Evolutionary conservation across 139 green algal genomes (phyloP), one percentile per base, ranked within the genome.

Genomic region (Chlamydomonas applanata): DNA sequence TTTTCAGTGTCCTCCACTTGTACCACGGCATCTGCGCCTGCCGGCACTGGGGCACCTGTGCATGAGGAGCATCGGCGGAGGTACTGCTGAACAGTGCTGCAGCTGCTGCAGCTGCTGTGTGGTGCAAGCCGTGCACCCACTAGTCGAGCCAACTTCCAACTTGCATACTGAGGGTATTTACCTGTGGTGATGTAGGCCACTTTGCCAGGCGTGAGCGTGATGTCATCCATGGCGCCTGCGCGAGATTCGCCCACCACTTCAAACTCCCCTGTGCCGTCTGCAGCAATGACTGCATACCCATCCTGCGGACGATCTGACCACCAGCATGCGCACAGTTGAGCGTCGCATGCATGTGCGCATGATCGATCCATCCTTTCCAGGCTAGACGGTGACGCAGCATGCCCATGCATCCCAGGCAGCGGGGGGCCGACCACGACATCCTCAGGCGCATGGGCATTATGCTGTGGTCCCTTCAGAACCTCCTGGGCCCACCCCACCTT

Each of bases 161-260:
- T n/a, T n/a, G n/a, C n/a, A n/a, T n/a, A n/a, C n/a, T n/a, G n/a
- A n/a, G n/a, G n/a, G 24, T 62, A 14, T 14, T 29, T 45, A 89
- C 91, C 94, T 54, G 94, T 98, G 33, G 87, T 92, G 73, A 98
- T 97, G 89, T 98, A 98, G 0, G 87, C 91, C 3, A 96, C 90
- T 0, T 68, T 87, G 11, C 94, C 93, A 9, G 81, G 78, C 2
- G 46, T 59, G 17, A 88, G 53, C 0, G 69, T 35, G n/a, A 86
- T 24, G n/a, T 80, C 54, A 33, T 81, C 83, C 54, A 85, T 65
- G 13, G 67, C 78, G 5, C 94, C 94, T 0, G 93, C 91, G 27
- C 92, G 82, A 0, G 82, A 87, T 46, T 94, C 89, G 9, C 90
- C 93, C 0, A 92, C 83, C 7, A 98, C 84, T 3, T 84, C 73